Base-by-base conservation (phyloP, 495 filamentous ascomycete species). In the Aspergillus hancockii region DNA sequence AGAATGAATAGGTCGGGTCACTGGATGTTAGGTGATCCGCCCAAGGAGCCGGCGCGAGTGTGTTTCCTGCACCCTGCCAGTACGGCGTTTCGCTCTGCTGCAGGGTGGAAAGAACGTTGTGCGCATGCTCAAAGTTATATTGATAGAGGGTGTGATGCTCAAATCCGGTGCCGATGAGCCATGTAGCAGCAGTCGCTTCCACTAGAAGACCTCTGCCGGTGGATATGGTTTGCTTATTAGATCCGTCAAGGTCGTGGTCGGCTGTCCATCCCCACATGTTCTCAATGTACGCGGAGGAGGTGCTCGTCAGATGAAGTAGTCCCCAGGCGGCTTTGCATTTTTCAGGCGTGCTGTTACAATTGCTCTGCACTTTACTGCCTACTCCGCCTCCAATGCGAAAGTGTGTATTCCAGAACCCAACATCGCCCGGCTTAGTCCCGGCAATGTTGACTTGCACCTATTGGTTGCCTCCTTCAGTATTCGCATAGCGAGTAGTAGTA, bases 191-290 rank as follows among this genome's bases (percentile, higher is more conserved):
- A 13, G 69, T 78, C 5, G 75, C 72, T 66, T 84, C 79, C 25
- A 84, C 67, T 8, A 84, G 69, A 5, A 78, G 54, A 9, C 81
- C 81, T 7, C 82, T 75, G 12, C 78, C 83, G 4, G 76, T 79
- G 52, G 78, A 70, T 55, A 85, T 82, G 46, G 66, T 74, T 21
- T 79, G 76, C 0, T 57, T 56, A 46, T 63, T 66, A 16, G 57
- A 54, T 18, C 70, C 67, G 53, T 84, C 79, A 0, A 84, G 73
- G 31, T 75, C 71, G 63, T 83, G 82, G 60, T 84, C 81, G 0
- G 80, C 80, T 8, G 79, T 81, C 83, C 82, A 85, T 52, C 77
- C 79, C 82, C 83, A 85, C 64, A 85, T 73, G 61, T 82, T 79
- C 61, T 86, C 82, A 36, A 86, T 71, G 55, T 85, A 87, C 8